phyloP scores from a whole-genome alignment of 257 asterid genomes.

The Ophiorrhiza pumila region DNA sequence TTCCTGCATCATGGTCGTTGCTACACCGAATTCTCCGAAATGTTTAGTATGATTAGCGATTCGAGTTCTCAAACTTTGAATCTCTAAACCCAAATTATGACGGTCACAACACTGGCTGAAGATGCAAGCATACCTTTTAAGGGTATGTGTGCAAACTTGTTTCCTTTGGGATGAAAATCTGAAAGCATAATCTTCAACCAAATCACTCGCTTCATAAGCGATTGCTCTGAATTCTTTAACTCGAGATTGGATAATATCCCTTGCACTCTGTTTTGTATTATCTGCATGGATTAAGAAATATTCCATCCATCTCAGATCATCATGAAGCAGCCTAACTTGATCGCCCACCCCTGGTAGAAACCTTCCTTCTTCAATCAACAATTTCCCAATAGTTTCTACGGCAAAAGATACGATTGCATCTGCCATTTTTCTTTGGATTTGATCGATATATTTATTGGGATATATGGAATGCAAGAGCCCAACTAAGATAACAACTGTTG shows the following conservation, averaged over 20 bases:
- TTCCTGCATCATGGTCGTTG: too few species aligned
- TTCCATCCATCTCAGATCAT: background rate
- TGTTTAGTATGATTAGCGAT: background rate
- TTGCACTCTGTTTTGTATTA: background rate
- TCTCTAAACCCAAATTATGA: background rate
- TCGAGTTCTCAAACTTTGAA: too few species aligned
- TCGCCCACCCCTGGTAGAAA: background rate
- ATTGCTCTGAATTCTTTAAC: background rate
- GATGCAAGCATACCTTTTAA: conserved; percentile 3
- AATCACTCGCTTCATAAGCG: too few species aligned
- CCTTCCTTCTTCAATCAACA: conserved; percentile 12
- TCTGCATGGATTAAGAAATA: conserved; percentile 2
- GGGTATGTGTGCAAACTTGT: background rate
- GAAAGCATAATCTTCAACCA: too few species aligned
- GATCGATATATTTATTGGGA: too few species aligned
- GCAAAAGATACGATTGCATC: background rate
- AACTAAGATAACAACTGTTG: too few species aligned
- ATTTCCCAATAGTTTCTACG: background rate
- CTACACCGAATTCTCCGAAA: background rate
- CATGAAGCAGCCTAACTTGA: conserved; percentile 4
- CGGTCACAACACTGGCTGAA: background rate
- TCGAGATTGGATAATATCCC: background rate
- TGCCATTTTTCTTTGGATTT: background rate
- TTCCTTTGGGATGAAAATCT: background rate
- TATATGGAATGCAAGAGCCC: too few species aligned